phyloP scores from a whole-genome alignment of 1,284 basidiomycete species.

The Cryptococcus sp. region DNA sequence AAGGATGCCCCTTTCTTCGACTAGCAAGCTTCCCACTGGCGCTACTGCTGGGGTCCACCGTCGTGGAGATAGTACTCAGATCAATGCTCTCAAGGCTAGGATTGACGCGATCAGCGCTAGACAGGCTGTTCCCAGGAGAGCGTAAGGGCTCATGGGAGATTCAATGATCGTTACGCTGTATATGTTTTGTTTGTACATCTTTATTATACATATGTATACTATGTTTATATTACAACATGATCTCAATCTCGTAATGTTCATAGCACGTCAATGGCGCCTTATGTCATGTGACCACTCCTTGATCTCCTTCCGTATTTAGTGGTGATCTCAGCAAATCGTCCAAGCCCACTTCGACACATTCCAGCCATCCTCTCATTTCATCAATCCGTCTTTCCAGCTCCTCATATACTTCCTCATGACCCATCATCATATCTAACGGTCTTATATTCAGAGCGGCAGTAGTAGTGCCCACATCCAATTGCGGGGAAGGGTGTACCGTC shows the following conservation, averaged over 20 bases:
- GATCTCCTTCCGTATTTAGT: background rate
- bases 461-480: background rate
- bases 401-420: slow-evolving; percentile 65
- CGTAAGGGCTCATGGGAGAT: too few species aligned
- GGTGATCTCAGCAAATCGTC: slow-evolving; percentile 54
- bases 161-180: too few species aligned
- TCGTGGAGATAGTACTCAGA: background rate
- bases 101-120: slow-evolving; percentile 23
- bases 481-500: background rate
- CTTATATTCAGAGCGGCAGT: slow-evolving; percentile 51
- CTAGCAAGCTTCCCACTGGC: background rate
- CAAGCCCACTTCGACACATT: slow-evolving; percentile 67
- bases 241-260: too few species aligned
- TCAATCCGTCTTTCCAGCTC: slow-evolving; percentile 73
- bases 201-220: too few species aligned
- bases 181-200: too few species aligned
- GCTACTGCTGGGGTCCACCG: background rate
- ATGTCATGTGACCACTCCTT: background rate
- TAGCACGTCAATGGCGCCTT: background rate
- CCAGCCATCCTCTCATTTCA: slow-evolving; percentile 74
- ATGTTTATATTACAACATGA: too few species aligned
- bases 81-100: slow-evolving; percentile 20
- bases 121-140: slow-evolving; percentile 6
- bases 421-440: slow-evolving; percentile 63
- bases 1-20: background rate